Conservation (phyloP, 176 grass and related monocot species). For the Musa troglodytarum region DNA sequence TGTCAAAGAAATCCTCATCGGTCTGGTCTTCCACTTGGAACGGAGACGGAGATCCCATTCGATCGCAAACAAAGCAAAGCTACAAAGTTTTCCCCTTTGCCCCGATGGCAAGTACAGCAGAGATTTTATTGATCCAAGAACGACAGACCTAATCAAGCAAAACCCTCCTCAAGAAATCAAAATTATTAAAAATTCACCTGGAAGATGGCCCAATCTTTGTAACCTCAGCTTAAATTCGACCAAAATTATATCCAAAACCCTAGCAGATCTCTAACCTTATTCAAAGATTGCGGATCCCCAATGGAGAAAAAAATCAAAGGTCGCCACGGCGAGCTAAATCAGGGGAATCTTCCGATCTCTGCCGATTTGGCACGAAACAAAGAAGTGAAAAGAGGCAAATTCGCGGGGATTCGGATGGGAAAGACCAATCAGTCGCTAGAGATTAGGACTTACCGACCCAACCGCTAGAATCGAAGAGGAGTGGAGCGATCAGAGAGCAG, state of each 20-base stretch:
- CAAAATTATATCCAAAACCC: slow-evolving; percentile 1
- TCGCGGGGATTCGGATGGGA: not conserved
- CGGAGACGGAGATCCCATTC: slow-evolving; percentile 26
- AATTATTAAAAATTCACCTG: not conserved
- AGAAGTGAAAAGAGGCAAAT: not conserved
- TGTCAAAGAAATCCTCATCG: slow-evolving; percentile 93
- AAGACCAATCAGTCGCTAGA: not conserved
- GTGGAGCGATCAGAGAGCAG: not conserved
- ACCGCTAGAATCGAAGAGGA: not conserved
- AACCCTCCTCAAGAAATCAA: not conserved
- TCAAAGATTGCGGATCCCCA: not conserved
- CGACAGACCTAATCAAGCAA: not conserved
- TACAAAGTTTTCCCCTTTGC: not conserved
- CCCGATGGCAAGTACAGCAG: not conserved
- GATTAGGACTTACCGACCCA: slow-evolving; percentile 9
- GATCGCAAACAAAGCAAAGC: not conserved
- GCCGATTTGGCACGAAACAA: not conserved
- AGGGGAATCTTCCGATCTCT: not conserved
- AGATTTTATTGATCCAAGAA: not conserved
- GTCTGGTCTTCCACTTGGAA: slow-evolving; percentile 57
- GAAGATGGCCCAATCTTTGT: not conserved
- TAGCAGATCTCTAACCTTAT: slow-evolving; percentile 9
- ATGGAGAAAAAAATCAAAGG: not conserved
- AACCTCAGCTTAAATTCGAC: not conserved
- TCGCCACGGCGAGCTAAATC: not conserved